Percentiles rank a stretch among this genome's conserved stretches.
These are phyloP conservation scores for Auricularia cornea DNA, from an alignment of 768 basidiomycete genomes.

Conservation along the genomic window DNA sequence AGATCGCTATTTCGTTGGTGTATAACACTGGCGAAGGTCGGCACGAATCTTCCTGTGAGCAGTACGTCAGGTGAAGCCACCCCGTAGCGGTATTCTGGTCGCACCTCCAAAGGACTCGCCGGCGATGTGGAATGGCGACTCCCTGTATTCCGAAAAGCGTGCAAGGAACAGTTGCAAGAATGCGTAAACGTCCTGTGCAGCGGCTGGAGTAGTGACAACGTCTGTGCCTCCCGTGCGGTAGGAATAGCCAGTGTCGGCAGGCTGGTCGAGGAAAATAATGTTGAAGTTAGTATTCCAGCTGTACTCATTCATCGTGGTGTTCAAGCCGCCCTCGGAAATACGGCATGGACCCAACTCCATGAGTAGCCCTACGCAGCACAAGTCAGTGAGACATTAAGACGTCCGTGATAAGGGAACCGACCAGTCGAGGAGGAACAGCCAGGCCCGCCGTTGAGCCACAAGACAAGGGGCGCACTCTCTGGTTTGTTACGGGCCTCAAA, in stretches of 20 bases:
- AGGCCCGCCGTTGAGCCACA: slow-evolving; percentile 86
- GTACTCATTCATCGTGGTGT: slow-evolving; percentile 41
- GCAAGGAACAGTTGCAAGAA: slow-evolving; percentile 74
- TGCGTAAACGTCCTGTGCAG: slow-evolving; percentile 84
- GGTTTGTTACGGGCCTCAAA: slow-evolving; percentile 78
- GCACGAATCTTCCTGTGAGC: no score
- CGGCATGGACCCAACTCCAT: slow-evolving; percentile 29
- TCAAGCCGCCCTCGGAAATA: slow-evolving; percentile 79
- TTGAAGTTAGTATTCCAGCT: background rate
- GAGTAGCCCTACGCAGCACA: background rate
- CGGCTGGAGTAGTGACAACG: slow-evolving; percentile 67
- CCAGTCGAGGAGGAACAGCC: slow-evolving; percentile 10
- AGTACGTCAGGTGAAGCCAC: no score
- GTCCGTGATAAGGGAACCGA: no score
- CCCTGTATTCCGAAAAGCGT: slow-evolving; percentile 65
- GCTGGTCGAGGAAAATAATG: slow-evolving; percentile 37
- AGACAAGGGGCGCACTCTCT: slow-evolving; percentile 66
- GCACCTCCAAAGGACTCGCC: slow-evolving; percentile 73
- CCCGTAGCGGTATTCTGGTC: no score
- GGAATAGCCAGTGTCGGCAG: slow-evolving; percentile 87
- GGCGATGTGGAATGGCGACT: slow-evolving; percentile 68
- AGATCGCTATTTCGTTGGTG: slow-evolving; percentile 72
- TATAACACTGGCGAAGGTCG: no score
- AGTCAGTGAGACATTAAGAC: no score
- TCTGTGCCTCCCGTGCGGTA: slow-evolving; percentile 68